A percentile compares a stretch with the other conserved stretches of the same genome.
These are phyloP conservation scores for Chalciporus piperatus DNA, from an alignment of 768 basidiomycete species.

Conservation along the genomic window DNA sequence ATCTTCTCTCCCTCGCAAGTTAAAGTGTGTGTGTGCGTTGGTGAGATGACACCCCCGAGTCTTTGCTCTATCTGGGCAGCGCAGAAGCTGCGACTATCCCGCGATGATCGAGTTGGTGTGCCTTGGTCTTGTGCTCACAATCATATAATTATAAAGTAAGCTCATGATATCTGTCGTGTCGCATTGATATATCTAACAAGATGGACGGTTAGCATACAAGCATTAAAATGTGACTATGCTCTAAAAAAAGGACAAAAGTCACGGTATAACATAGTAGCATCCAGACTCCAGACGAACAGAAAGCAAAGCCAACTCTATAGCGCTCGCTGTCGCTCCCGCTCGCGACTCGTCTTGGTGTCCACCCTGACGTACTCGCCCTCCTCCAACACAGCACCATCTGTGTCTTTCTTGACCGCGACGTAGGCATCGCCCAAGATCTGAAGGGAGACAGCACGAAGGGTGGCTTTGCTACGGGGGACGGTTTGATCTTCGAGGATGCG, in stretches of 20 bases:
- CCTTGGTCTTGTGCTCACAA: not conserved
- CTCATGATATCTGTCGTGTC: too few relatives aligned
- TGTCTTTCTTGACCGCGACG: constrained; percentile 64
- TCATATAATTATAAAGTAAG: too few relatives aligned
- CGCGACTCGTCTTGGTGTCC: constrained; percentile 68
- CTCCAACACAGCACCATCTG: constrained; percentile 36
- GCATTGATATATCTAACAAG: not conserved
- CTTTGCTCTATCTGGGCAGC: too few relatives aligned
- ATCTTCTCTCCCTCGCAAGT: not conserved
- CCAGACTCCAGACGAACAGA: not conserved
- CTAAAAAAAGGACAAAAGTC: not conserved
- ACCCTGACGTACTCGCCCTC: constrained; percentile 82
- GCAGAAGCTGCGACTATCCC: too few relatives aligned
- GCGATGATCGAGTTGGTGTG: too few relatives aligned
- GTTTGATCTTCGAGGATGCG: constrained; percentile 61
- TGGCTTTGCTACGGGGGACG: constrained; percentile 54
- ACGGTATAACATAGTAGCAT: constrained; percentile 8
- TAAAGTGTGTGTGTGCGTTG: not conserved
- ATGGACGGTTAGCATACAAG: not conserved
- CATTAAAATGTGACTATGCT: constrained; percentile 7
- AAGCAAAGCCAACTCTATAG: constrained; percentile 4
- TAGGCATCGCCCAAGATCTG: constrained; percentile 85
- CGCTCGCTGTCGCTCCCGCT: constrained; percentile 34
- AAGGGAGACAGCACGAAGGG: constrained; percentile 75
- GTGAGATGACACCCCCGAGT: too few relatives aligned